Base-by-base conservation (phyloP, 2,329 filamentous ascomycete species). In the Lomentospora prolificans region DNA sequence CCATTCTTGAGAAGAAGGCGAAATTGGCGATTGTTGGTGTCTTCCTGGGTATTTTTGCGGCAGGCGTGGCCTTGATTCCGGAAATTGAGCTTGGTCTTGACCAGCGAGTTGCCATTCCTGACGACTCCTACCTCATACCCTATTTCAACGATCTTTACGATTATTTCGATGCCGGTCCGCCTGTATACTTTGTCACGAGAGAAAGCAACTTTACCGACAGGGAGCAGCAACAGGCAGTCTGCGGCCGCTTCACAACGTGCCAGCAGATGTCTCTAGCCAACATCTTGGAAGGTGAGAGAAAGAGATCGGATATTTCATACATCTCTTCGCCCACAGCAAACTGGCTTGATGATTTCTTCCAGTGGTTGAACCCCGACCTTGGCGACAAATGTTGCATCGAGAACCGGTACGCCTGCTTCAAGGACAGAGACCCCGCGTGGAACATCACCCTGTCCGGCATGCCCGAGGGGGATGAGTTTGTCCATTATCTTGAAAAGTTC, bases 141-240 rank as follows among this genome's bases (percentile, higher is more conserved):
- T 99, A 96, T 70, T 99, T 99, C 71, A 90, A 97, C 65, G 94
- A 99, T 67, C 75, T 99, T 28, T 95, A 96, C 67, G 84, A 84
- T 58, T 99, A 99, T 67, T 87, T 97, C 63, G 88, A 91, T 58
- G 85, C 85, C 14, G 95, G 94, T 0, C 92, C 94, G 51, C 94
- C 94, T 0, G 90, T 99, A 6, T 99, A 97, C 69, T 99, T 99
- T 68, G 90, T 99, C 50, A 90, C 91, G 2, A 83, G 85, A 19
- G 81, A 87, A 51, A 76, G 94, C 48, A 94, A 97, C 63, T 79
- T 85, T 14, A 95, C 92, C 0, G 72, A 87, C 58, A 80, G 90
- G 30, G 65, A 73, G 31, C 81, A 89, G 58, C 95, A 99, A 69
- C 86, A 88, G 66, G 84, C 95, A 59, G 78, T 99, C 3, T 99